Evolutionary conservation across 2,329 filamentous ascomycete species (phyloP), one percentile per base, ranked within the genome.

Genomic region (Apiospora malaysiana): DNA sequence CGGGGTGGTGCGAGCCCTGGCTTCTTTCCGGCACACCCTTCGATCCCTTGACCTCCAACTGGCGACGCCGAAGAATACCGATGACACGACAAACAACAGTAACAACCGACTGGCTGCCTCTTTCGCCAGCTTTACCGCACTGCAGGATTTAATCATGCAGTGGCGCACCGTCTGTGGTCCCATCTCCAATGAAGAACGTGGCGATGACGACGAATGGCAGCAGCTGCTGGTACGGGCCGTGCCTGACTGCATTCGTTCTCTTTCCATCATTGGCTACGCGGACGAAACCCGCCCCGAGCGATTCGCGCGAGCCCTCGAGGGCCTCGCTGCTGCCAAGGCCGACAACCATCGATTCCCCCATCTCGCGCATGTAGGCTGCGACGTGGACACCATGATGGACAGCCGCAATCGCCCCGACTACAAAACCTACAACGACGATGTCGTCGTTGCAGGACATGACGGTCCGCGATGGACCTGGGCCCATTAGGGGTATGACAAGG

Each of bases 341-440:
- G 14, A 40, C 18, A 12, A 8, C 16, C 16, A 32, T 18, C 56
- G 27, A 9, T 63, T 63, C 18, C 27, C 27, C 16, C 18, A 63
- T 7, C 56, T 63, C 16, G 6, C 27, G 56, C 18, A 40, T 7
- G 27, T 63, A 18, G 27, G 27, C 27, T n/a, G 56, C 27, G 56
- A 63, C 27, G 56, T 63, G 27, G 56, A 63, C 32, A 27, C 56
- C 27, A 63, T 63, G 56, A 63, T 63, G 56, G 56, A 63, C 56
- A 40, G 27, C 49, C 25, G 14, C 18, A 63, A 37, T 7, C 27
- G 27, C 5, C 27, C 27, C 27, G 56, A 63, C 18, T 3, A n/a
- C 56, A 8, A 56, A 12, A 18, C 1, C 49, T 4, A 7, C 49
- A 9, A 51, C 23, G 49, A 56, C 12, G 49, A 56, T 12, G 49